phyloP scores from a whole-genome alignment of 2,329 filamentous ascomycete genomes.

The Ceratocystis smalleyi region DNA sequence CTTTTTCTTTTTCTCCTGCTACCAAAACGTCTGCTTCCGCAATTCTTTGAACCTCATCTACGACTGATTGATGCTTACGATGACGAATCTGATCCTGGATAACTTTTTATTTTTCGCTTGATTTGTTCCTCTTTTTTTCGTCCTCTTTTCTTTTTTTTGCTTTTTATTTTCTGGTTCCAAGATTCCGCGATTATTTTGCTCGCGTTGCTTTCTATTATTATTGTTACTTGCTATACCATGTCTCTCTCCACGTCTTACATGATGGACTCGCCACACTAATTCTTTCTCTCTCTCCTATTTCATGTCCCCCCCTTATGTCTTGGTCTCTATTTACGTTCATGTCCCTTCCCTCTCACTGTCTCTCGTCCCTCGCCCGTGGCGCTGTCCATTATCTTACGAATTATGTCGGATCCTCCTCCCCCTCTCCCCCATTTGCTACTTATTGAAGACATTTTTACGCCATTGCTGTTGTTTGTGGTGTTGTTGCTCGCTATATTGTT shows the following conservation, averaged over 20 bases:
- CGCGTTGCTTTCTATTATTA: constrained; percentile 3
- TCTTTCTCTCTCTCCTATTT: constrained; percentile 3
- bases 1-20: neutral
- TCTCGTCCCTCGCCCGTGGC: neutral
- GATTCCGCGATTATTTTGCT: neutral
- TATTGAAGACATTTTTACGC: neutral
- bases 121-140: neutral
- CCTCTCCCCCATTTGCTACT: neutral
- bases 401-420: constrained; percentile 13
- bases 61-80: constrained; percentile 16
- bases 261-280: constrained; percentile 15
- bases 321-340: too few relatives aligned
- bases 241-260: neutral
- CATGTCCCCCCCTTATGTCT: neutral
- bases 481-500: neutral
- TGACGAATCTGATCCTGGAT: constrained; percentile 13
- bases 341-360: neutral
- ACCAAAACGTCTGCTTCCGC: constrained; percentile 1
- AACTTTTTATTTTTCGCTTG: too few relatives aligned
- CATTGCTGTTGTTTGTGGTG: neutral
- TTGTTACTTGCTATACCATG: constrained; percentile 7
- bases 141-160: neutral
- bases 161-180: neutral
- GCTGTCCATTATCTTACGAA: constrained; percentile 14
- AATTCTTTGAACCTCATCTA: constrained; percentile 14